phyloP scores from a whole-genome alignment of 2,329 filamentous ascomycete species.

The Xylariales sp. region DNA sequence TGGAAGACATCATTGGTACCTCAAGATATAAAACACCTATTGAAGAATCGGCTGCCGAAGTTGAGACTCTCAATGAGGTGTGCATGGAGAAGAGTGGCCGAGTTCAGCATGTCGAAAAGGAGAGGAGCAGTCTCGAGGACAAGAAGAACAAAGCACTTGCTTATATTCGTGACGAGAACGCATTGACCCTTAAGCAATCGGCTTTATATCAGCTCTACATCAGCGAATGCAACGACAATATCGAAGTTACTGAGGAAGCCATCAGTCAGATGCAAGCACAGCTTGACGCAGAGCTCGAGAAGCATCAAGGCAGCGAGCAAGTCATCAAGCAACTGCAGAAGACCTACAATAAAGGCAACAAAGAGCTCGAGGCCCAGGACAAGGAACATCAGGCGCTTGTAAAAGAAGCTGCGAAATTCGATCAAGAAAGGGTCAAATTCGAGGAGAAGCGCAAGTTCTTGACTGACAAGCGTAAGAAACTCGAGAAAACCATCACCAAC shows the following conservation, averaged over 20 bases:
- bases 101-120: slow-evolving; percentile 96
- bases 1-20: slow-evolving; percentile 97
- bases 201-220: slow-evolving; percentile 91
- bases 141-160: slow-evolving; percentile 94
- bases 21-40: slow-evolving; percentile 98
- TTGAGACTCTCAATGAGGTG: slow-evolving; percentile 89
- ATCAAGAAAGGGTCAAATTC: slow-evolving; percentile 95
- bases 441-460: slow-evolving; percentile 98
- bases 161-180: slow-evolving; percentile 89
- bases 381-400: slow-evolving; percentile 73
- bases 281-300: slow-evolving; percentile 82
- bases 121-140: slow-evolving; percentile 86
- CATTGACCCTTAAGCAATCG: slow-evolving; percentile 83
- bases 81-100: slow-evolving; percentile 93
- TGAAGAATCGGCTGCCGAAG: slow-evolving; percentile 85
- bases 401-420: slow-evolving; percentile 88
- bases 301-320: slow-evolving; percentile 84
- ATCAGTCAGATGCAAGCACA: slow-evolving; percentile 86
- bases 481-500: slow-evolving; percentile 79
- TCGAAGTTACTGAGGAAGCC: slow-evolving; percentile 83
- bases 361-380: slow-evolving; percentile 77
- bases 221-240: slow-evolving; percentile 82
- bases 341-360: slow-evolving; percentile 74
- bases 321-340: slow-evolving; percentile 88
- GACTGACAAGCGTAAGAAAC: slow-evolving; percentile 84